A percentile compares a stretch with the other conserved stretches of the same genome.
These are phyloP conservation scores for Chlorella ohadii DNA, from an alignment of 139 green algal genomes.

Conservation along the genomic window DNA sequence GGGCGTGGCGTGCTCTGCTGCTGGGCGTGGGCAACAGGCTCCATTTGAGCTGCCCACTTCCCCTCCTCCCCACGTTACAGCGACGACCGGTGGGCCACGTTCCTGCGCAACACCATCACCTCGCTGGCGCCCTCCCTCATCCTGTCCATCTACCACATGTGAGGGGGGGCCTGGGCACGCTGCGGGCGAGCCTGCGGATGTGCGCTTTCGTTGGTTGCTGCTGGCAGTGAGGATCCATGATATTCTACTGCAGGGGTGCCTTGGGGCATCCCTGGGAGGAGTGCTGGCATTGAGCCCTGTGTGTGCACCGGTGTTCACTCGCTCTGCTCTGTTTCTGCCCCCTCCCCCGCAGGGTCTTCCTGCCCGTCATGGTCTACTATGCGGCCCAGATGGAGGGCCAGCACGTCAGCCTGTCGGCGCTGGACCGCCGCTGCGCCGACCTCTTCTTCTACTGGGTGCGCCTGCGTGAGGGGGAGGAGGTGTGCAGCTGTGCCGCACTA, in stretches of 20 bases:
- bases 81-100: conserved; percentile 30
- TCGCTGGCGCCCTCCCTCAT: conserved; percentile 79
- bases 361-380: conserved; percentile 77
- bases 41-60: too few relatives aligned
- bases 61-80: not conserved
- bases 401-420: conserved; percentile 36
- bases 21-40: too few relatives aligned
- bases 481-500: too few relatives aligned
- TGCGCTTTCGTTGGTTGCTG: too few relatives aligned
- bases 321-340: not conserved
- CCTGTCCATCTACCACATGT: conserved; percentile 82
- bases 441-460: conserved; percentile 67
- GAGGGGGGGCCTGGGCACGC: not conserved
- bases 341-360: conserved; percentile 51
- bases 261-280: too few relatives aligned
- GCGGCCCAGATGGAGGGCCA: conserved; percentile 58
- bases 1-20: too few relatives aligned
- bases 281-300: too few relatives aligned
- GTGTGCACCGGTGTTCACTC: too few relatives aligned
- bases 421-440: conserved; percentile 60
- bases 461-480: not conserved
- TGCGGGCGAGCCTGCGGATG: not conserved
- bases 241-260: too few relatives aligned
- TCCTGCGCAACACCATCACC: conserved; percentile 63
- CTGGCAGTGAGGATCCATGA: too few relatives aligned